A percentile compares a stretch with the other conserved stretches of the same genome.
Conservation (phyloP, 306 rosid species). For the Castanopsis chinensis region DNA sequence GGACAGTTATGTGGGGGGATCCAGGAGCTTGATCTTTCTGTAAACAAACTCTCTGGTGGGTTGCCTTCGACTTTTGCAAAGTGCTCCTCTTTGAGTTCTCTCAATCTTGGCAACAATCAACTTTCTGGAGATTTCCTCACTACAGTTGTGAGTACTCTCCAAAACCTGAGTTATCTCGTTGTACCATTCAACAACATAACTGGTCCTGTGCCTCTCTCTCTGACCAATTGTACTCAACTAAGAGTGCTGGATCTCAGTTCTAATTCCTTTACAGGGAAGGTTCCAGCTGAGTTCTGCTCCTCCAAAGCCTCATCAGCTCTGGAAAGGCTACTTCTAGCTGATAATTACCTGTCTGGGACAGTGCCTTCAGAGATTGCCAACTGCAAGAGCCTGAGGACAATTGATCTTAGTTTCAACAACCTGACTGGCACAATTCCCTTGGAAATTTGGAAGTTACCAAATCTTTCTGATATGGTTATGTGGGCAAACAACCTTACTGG, state of each 20-base stretch:
- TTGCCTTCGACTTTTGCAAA: constrained; percentile 48
- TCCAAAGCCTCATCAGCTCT: constrained; percentile 20
- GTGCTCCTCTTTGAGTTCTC: constrained; percentile 46
- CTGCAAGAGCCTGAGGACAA: constrained; percentile 46
- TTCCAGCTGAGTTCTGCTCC: constrained; percentile 53
- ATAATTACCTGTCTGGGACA: constrained; percentile 47
- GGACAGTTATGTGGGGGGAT: constrained; percentile 47
- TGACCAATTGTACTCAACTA: constrained; percentile 47
- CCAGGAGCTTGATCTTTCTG: constrained; percentile 53
- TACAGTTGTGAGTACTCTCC: constrained; percentile 42
- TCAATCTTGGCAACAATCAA: constrained; percentile 52
- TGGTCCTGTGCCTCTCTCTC: constrained; percentile 53
- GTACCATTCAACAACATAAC: constrained; percentile 64
- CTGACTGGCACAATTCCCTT: constrained; percentile 58
- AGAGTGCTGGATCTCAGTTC: constrained; percentile 63
- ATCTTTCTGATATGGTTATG: constrained; percentile 62
- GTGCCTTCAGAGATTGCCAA: constrained; percentile 53
- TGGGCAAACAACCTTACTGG: constrained; percentile 72
- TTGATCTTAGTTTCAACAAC: constrained; percentile 71
- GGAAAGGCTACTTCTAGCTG: constrained; percentile 56
- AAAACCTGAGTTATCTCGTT: constrained; percentile 39
- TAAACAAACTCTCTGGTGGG: constrained; percentile 48
- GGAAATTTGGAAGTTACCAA: constrained; percentile 60
- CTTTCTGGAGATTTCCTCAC: constrained; percentile 50
- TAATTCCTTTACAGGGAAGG: constrained; percentile 44